Evolutionary conservation across 2,329 filamentous ascomycete genomes (phyloP), one percentile per base, ranked within the genome.

Genomic region (Pseudocercospora ulei): DNA sequence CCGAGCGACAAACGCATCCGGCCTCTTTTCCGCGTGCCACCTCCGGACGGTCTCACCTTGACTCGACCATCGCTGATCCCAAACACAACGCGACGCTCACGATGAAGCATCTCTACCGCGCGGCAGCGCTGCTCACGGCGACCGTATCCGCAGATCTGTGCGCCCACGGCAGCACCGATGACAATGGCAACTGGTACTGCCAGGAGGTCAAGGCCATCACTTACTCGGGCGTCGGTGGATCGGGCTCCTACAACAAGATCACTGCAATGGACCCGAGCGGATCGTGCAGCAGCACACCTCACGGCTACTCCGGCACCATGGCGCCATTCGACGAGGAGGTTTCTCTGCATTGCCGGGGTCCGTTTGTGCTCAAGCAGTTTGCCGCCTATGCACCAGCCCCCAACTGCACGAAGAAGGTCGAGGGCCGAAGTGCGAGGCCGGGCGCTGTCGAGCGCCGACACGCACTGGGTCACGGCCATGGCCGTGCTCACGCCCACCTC

Each of bases 341-440:
- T 18, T 82, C 80, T 1, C 61, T 83, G 46, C 78, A 84, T 57
- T 69, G 86, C 55, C 77, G 81, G 50, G 82, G 82, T 2, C 81
- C 82, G 1, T 59, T 82, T 50, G 63, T 71, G 24, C 57, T 87
- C 19, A 75, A 75, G 55, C 71, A 82, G 49, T 68, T 85, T 38
- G 82, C 80, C 7, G 76, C 77, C 38, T 87, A 85, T 60, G 70
- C 67, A 29, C 69, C 74, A 11, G 37, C 40, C 35, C 25, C 35
- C n/a, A 64, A 64, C 13, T 44, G 43, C 11, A 23, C 51, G 43
- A 69, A 67, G 56, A 60, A 61, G 49, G 37, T 46, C 16, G 46
- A 58, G 53, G 39, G 41, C 8, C 34, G 38, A 14, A 39, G 33
- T 24, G 24, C 24, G 5, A 39, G 31, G 31, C 31, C 36, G n/a